These are phyloP conservation scores for Ceratocystis cubensis DNA, from an alignment of 2,329 filamentous ascomycete genomes.

Conservation along the genomic window DNA sequence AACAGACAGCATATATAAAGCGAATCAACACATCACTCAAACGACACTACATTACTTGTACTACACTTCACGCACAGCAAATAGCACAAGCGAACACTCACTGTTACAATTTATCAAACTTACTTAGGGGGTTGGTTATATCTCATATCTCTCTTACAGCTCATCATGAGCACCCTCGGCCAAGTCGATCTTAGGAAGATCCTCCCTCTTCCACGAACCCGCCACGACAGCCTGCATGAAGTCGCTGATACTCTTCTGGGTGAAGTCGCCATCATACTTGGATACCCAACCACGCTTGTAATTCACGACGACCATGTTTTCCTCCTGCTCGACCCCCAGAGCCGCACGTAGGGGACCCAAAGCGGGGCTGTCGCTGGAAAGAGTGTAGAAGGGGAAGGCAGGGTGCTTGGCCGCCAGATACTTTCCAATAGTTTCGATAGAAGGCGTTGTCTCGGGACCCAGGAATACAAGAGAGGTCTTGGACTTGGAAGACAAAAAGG, in stretches of 20 bases:
- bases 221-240: slow-evolving; percentile 90
- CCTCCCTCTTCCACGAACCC: slow-evolving; percentile 71
- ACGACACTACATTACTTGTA: neutral
- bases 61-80: neutral
- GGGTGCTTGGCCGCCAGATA: slow-evolving; percentile 3
- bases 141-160: neutral
- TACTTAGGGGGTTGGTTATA: neutral
- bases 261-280: slow-evolving; percentile 52
- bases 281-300: slow-evolving; percentile 79
- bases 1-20: neutral
- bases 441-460: slow-evolving; percentile 34
- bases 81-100: neutral
- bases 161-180: slow-evolving; percentile 29
- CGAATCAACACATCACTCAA: neutral
- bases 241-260: slow-evolving; percentile 52
- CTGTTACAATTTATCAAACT: neutral
- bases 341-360: neutral
- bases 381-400: neutral
- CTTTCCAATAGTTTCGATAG: neutral
- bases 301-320: slow-evolving; percentile 62
- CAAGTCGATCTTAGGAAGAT: slow-evolving; percentile 52
- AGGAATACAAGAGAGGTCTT: slow-evolving; percentile 74
- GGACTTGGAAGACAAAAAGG: slow-evolving; percentile 64
- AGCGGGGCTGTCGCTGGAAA: neutral
- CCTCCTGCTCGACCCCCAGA: neutral